Evolutionary conservation across 345 rosid species (phyloP).

Genomic region (Triadica sebifera): DNA sequence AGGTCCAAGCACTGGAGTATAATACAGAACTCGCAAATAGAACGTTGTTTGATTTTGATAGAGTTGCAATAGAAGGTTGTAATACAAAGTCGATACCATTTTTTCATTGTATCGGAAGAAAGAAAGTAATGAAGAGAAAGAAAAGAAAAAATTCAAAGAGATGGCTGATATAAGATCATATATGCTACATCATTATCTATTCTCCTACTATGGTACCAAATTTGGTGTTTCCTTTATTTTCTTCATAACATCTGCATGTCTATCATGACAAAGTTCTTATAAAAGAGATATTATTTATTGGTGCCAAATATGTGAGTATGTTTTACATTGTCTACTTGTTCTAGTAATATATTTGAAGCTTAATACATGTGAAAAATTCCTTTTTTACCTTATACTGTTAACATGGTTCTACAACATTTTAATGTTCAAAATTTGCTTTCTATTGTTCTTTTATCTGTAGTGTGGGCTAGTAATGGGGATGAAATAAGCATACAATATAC

Average conservation of each 20-base stretch:
- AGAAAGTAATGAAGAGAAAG: constrained; percentile 30
- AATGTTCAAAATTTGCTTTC: constrained; percentile 16
- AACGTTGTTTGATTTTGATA: constrained; percentile 19
- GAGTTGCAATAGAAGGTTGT: constrained; percentile 19
- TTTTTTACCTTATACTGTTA: constrained; percentile 4
- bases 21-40: constrained; percentile 25
- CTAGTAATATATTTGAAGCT: not conserved
- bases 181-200: constrained; percentile 24
- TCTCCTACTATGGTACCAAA: constrained; percentile 32
- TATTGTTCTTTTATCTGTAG: constrained; percentile 40
- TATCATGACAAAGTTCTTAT: no score
- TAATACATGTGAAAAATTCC: not conserved
- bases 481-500: constrained; percentile 96
- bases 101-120: constrained; percentile 16
- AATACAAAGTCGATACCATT: constrained; percentile 25
- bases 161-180: constrained; percentile 19
- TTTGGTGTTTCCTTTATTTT: not conserved
- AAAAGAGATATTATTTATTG: no score
- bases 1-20: constrained; percentile 28
- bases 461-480: constrained; percentile 99
- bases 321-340: not conserved
- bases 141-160: constrained; percentile 33
- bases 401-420: constrained; percentile 11
- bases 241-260: not conserved
- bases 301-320: constrained; percentile 77